Evolutionary conservation across 345 rosid genomes (phyloP).

Genomic region (Corchorus capsularis): DNA sequence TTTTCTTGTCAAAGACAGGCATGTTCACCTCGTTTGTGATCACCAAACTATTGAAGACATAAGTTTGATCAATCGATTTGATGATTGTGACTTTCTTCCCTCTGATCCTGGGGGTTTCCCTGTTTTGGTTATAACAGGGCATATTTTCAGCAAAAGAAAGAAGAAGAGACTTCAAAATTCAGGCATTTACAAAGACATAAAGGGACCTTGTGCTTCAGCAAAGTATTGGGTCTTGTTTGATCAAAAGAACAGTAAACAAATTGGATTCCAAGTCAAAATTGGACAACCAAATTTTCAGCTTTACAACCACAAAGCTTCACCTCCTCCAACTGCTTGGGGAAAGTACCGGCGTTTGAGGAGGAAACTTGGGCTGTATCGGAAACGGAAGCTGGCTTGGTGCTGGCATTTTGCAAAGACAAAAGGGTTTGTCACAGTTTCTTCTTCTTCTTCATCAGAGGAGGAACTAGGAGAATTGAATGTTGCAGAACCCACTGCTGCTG

Average conservation of each 20-base stretch:
- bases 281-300: constrained; percentile 38
- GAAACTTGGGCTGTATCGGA: constrained; percentile 36
- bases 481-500: background rate
- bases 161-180: constrained; percentile 29
- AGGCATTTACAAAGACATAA: constrained; percentile 17
- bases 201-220: constrained; percentile 31
- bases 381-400: constrained; percentile 36
- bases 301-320: constrained; percentile 16
- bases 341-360: constrained; percentile 31
- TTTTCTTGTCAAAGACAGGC: constrained; percentile 43
- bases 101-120: constrained; percentile 33
- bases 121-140: constrained; percentile 49
- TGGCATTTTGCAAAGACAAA: constrained; percentile 38
- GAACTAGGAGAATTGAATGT: constrained; percentile 36
- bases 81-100: constrained; percentile 19
- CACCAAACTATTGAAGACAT: constrained; percentile 60
- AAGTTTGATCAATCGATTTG: constrained; percentile 29
- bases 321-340: constrained; percentile 19
- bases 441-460: constrained; percentile 38
- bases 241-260: constrained; percentile 47
- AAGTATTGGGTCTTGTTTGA: constrained; percentile 56
- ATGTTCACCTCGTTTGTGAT: constrained; percentile 41
- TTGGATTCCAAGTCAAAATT: constrained; percentile 51
- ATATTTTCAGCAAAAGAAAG: constrained; percentile 35
- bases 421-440: constrained; percentile 37